A percentile compares a stretch with the other conserved stretches of the same genome.
Evolutionary conservation across 805 yeast genomes (phyloP).

Genomic region (Saccharomycopsis sp.): DNA sequence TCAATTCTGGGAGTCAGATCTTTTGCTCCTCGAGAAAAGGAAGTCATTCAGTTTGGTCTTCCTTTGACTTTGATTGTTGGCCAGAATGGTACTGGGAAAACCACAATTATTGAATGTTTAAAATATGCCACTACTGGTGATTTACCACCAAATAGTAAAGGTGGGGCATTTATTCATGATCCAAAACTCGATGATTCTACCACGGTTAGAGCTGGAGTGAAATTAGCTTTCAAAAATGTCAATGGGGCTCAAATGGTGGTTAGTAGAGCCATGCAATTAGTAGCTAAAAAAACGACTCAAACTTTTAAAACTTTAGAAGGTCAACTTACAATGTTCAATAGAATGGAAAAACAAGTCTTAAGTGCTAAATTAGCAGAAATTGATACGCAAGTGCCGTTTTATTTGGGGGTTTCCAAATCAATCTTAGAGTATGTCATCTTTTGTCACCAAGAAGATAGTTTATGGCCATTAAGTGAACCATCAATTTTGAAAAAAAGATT

Average conservation of each 20-base stretch:
- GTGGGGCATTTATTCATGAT: slow-evolving; percentile 94
- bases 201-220: slow-evolving; percentile 82
- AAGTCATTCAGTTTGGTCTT: slow-evolving; percentile 77
- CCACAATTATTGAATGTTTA: slow-evolving; percentile 90
- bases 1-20: slow-evolving; percentile 86
- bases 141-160: slow-evolving; percentile 89
- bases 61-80: slow-evolving; percentile 95
- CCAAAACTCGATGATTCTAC: slow-evolving; percentile 71
- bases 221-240: slow-evolving; percentile 69
- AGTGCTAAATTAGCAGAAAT: slow-evolving; percentile 78
- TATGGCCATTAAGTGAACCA: slow-evolving; percentile 96
- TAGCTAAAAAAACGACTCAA: slow-evolving; percentile 46
- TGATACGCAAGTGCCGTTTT: slow-evolving; percentile 69
- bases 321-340: slow-evolving; percentile 53
- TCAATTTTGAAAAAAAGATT: slow-evolving; percentile 79
- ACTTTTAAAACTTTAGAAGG: slow-evolving; percentile 91
- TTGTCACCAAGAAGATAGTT: slow-evolving; percentile 94
- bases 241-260: slow-evolving; percentile 72
- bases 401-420: slow-evolving; percentile 81
- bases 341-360: slow-evolving; percentile 62
- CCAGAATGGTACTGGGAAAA: slow-evolving; percentile 92
- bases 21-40: slow-evolving; percentile 74
- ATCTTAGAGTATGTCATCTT: slow-evolving; percentile 86
- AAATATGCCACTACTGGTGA: slow-evolving; percentile 93
- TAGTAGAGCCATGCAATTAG: slow-evolving; percentile 73